A percentile compares a stretch with the other conserved stretches of the same genome.
phyloP scores from a whole-genome alignment of 169 alveolate genomes.

The Perkinsus olseni region DNA sequence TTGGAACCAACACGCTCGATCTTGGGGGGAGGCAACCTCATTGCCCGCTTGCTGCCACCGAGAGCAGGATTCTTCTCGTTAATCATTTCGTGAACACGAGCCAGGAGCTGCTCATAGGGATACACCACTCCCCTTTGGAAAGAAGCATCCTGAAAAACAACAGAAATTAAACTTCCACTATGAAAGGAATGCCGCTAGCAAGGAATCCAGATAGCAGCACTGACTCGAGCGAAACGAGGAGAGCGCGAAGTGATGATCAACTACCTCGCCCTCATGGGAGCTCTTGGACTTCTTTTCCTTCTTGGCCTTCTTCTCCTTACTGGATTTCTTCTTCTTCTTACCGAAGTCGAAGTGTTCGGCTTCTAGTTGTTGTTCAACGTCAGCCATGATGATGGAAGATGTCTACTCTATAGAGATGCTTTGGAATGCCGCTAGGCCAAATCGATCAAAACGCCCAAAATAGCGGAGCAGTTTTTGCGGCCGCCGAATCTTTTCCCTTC shows the following conservation, averaged over 20 bases:
- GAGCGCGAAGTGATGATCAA: not conserved
- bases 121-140: conserved; percentile 68
- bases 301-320: conserved; percentile 49
- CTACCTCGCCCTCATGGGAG: not conserved
- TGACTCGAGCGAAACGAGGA: conserved; percentile 9
- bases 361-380: not conserved
- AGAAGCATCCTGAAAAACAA: conserved; percentile 10
- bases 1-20: conserved; percentile 91
- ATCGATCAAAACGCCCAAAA: not conserved
- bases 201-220: conserved; percentile 54
- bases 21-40: conserved; percentile 77
- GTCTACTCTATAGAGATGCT: not conserved
- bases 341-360: conserved; percentile 57
- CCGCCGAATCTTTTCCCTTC: not conserved
- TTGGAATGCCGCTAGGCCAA: not conserved
- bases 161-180: not conserved
- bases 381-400: not conserved
- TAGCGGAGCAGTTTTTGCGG: not conserved
- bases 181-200: conserved; percentile 22
- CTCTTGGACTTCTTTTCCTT: conserved; percentile 39
- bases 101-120: conserved; percentile 70
- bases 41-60: conserved; percentile 70
- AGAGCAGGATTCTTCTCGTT: conserved; percentile 76
- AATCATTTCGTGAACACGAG: conserved; percentile 67
- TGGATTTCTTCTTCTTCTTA: conserved; percentile 68